phyloP scores from a whole-genome alignment of 73 alveolate species.

The Effrenium voratum region DNA sequence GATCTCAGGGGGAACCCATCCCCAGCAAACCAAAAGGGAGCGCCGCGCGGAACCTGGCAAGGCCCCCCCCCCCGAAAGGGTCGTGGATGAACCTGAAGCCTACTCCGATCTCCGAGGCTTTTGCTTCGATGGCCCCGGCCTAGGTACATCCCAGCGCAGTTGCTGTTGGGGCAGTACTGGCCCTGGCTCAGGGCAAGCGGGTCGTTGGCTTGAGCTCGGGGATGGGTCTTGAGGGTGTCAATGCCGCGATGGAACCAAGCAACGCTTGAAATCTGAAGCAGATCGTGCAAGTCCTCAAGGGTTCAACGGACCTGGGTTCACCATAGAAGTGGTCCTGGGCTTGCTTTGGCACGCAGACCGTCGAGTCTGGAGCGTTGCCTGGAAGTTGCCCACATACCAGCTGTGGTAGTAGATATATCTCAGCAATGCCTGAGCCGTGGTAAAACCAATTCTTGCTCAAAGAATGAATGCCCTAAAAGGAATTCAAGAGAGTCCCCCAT shows the following conservation, averaged over 20 bases:
- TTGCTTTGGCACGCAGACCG: too few species aligned
- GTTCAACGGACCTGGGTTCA: neutral
- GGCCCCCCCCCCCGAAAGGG: too few species aligned
- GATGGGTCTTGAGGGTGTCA: neutral
- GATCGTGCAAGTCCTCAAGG: neutral
- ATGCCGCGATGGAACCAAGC: neutral
- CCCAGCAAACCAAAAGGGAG: too few species aligned
- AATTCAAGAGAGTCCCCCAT: too few species aligned
- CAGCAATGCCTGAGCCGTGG: slow-evolving; percentile 31
- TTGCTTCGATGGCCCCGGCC: slow-evolving; percentile 9
- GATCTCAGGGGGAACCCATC: too few species aligned
- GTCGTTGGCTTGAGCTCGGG: neutral
- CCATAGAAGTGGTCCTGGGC: neutral
- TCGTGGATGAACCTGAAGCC: too few species aligned
- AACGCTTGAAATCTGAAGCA: neutral
- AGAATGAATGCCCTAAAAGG: too few species aligned
- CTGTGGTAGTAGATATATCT: slow-evolving; percentile 65
- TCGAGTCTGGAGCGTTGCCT: too few species aligned
- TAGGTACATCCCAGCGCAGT: slow-evolving; percentile 73
- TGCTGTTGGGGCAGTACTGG: slow-evolving; percentile 47
- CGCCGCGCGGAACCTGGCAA: too few species aligned
- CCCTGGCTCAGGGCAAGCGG: slow-evolving; percentile 1
- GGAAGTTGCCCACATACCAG: slow-evolving; percentile 71
- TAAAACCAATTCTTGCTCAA: too few species aligned
- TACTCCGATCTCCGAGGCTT: too few species aligned